These are phyloP conservation scores for Fonsecaea nubica DNA, from an alignment of 2,329 filamentous ascomycete species.

Conservation along the genomic window DNA sequence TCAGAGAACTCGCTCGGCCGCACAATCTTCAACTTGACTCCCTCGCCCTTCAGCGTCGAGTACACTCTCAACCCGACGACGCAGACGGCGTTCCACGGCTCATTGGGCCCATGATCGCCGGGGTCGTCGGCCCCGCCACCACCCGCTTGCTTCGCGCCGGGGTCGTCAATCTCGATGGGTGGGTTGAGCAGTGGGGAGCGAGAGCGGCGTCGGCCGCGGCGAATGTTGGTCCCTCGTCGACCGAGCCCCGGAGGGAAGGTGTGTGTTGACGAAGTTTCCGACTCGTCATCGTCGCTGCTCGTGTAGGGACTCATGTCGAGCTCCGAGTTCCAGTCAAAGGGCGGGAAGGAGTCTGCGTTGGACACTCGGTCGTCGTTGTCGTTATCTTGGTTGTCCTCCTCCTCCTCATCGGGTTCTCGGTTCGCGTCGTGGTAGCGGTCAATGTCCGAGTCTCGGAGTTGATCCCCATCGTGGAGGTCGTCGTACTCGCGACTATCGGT, in stretches of 20 bases:
- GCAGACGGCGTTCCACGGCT: slow-evolving; percentile 67
- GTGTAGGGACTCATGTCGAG: slow-evolving; percentile 48
- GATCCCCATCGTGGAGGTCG: background rate
- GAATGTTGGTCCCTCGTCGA: slow-evolving; percentile 9
- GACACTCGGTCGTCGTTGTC: slow-evolving; percentile 36
- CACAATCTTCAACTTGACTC: slow-evolving; percentile 27
- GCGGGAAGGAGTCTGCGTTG: slow-evolving; percentile 47
- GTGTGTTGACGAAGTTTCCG: background rate
- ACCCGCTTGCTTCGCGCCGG: background rate
- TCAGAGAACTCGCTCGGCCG: slow-evolving; percentile 13
- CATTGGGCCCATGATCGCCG: slow-evolving; percentile 38
- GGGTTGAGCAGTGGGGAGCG: slow-evolving; percentile 11
- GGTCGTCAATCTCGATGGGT: slow-evolving; percentile 10
- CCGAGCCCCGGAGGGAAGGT: background rate
- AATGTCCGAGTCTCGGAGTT: slow-evolving; percentile 2
- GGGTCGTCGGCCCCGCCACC: slow-evolving; percentile 19
- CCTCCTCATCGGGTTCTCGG: slow-evolving; percentile 10
- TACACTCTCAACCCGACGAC: slow-evolving; percentile 66
- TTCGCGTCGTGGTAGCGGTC: background rate
- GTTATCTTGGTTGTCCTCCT: background rate
- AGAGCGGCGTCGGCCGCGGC: slow-evolving; percentile 20
- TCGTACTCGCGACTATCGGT: slow-evolving; percentile 6
- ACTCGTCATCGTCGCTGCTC: slow-evolving; percentile 31
- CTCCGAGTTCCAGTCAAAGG: slow-evolving; percentile 53
- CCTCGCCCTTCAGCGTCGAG: slow-evolving; percentile 38